These are phyloP conservation scores for Leccinellum luteum DNA, from an alignment of 768 basidiomycete genomes.

Conservation along the genomic window DNA sequence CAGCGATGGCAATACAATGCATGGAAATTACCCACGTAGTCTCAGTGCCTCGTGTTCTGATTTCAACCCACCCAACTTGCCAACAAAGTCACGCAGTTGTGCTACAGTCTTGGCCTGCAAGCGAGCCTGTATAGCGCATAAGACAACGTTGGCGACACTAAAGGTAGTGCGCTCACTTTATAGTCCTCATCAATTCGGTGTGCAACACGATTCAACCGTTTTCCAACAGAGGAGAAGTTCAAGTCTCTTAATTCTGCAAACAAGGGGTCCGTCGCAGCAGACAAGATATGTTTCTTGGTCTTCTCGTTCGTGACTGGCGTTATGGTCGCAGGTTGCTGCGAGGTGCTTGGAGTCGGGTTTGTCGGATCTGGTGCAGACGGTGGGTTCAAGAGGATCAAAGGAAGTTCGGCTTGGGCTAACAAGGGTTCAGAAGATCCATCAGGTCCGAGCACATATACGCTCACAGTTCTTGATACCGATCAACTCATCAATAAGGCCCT, in stretches of 20 bases:
- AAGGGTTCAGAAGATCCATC: constrained; percentile 2
- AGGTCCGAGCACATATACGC: constrained; percentile 22
- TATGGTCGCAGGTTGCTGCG: constrained; percentile 43
- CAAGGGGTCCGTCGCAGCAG: constrained; percentile 75
- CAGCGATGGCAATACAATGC: background rate
- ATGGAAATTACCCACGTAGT: constrained; percentile 60
- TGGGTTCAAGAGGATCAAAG: constrained; percentile 62
- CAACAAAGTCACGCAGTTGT: constrained; percentile 93
- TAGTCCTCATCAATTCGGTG: constrained; percentile 88
- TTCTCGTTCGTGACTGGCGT: constrained; percentile 66
- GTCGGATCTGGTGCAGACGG: constrained; percentile 44
- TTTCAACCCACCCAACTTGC: constrained; percentile 89
- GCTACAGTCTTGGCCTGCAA: constrained; percentile 88
- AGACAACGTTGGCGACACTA: constrained; percentile 1
- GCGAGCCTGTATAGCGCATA: constrained; percentile 51
- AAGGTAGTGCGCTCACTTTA: constrained; percentile 49
- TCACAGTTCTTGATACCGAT: constrained; percentile 87
- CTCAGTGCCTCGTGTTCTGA: constrained; percentile 86
- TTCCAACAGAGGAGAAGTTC: constrained; percentile 90
- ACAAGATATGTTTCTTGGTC: constrained; percentile 87
- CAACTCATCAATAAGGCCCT: constrained; percentile 92
- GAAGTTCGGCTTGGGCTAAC: constrained; percentile 78
- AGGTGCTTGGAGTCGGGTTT: constrained; percentile 32
- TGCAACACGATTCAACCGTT: constrained; percentile 76
- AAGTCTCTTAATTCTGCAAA: constrained; percentile 83